Evolutionary conservation across 2,329 filamentous ascomycete species (phyloP).

Genomic region (Colletotrichum karsti): DNA sequence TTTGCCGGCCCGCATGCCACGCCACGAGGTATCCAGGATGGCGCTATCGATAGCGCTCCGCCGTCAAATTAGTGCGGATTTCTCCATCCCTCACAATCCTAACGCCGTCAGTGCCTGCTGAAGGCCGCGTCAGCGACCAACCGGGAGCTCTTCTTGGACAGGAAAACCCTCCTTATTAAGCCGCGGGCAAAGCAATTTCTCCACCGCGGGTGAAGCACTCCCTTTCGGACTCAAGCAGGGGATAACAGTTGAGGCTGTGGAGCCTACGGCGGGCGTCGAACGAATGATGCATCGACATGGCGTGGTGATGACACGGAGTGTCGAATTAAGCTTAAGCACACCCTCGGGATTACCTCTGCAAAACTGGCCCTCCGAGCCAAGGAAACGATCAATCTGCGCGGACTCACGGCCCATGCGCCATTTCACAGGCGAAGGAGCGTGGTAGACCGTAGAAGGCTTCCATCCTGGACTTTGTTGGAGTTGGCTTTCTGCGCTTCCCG

Average conservation of each 20-base stretch:
- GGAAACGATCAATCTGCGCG: not conserved
- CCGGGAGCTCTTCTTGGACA: not conserved
- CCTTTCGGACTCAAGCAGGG: constrained; percentile 16
- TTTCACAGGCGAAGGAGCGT: not conserved
- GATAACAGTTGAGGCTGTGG: constrained; percentile 1
- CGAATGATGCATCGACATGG: constrained; percentile 23
- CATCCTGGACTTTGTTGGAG: not conserved
- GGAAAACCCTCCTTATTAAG: constrained; percentile 3
- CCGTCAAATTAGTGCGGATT: constrained; percentile 12
- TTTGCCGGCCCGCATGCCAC: constrained; percentile 20
- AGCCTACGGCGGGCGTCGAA: not conserved
- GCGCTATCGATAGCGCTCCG: constrained; percentile 21
- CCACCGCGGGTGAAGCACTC: constrained; percentile 17
- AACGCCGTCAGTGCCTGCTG: not conserved
- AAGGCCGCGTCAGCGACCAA: constrained; percentile 25
- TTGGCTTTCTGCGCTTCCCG: not conserved
- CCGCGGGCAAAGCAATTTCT: not conserved
- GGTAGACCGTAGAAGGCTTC: not conserved
- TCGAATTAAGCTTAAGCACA: constrained; percentile 31
- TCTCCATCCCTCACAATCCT: constrained; percentile 1
- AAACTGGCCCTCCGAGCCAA: constrained; percentile 8
- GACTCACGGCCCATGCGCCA: constrained; percentile 9
- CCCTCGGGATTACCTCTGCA: constrained; percentile 19
- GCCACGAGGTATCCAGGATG: constrained; percentile 25
- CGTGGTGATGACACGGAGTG: constrained; percentile 24